Conservation (phyloP, 2,329 filamentous ascomycete species). For the Thielaviopsis euricoi region DNA sequence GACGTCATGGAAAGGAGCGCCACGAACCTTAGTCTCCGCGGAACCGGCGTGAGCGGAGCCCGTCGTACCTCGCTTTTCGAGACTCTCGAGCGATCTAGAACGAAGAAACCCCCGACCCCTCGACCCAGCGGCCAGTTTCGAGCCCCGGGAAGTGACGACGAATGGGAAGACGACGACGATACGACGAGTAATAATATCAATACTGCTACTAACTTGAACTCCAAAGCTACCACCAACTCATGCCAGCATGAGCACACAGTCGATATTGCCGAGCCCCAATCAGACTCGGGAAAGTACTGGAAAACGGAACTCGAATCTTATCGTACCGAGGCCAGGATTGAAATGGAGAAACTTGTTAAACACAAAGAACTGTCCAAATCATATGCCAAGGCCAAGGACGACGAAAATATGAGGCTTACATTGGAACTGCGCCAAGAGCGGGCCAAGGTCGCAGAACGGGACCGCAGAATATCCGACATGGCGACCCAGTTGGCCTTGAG, state of each 20-base stretch:
- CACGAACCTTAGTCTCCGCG: slow-evolving; percentile 19
- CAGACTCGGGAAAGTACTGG: slow-evolving; percentile 64
- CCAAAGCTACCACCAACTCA: slow-evolving; percentile 22
- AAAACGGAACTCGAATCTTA: slow-evolving; percentile 63
- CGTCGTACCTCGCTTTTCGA: slow-evolving; percentile 28
- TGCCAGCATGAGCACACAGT: slow-evolving; percentile 47
- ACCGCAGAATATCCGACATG: slow-evolving; percentile 42
- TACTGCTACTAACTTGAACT: not conserved
- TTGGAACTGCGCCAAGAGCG: slow-evolving; percentile 53
- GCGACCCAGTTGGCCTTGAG: slow-evolving; percentile 22
- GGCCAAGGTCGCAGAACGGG: slow-evolving; percentile 45
- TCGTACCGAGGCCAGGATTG: slow-evolving; percentile 51
- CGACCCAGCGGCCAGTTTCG: slow-evolving; percentile 15
- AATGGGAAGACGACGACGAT: slow-evolving; percentile 36
- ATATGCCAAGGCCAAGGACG: slow-evolving; percentile 63
- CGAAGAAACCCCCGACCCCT: slow-evolving; percentile 13
- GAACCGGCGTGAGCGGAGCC: slow-evolving; percentile 15
- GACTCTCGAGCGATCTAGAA: slow-evolving; percentile 28
- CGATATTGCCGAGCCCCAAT: slow-evolving; percentile 57
- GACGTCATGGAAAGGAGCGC: slow-evolving; percentile 32
- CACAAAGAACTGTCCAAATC: slow-evolving; percentile 69
- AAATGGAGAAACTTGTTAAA: slow-evolving; percentile 61
- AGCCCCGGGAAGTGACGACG: slow-evolving; percentile 21
- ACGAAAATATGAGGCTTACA: slow-evolving; percentile 48
- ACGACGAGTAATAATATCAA: slow-evolving; percentile 15